Percentiles rank a stretch among this genome's conserved stretches.
These are phyloP conservation scores for Kwoniella heveanensis DNA, from an alignment of 768 basidiomycete genomes.

Conservation along the genomic window DNA sequence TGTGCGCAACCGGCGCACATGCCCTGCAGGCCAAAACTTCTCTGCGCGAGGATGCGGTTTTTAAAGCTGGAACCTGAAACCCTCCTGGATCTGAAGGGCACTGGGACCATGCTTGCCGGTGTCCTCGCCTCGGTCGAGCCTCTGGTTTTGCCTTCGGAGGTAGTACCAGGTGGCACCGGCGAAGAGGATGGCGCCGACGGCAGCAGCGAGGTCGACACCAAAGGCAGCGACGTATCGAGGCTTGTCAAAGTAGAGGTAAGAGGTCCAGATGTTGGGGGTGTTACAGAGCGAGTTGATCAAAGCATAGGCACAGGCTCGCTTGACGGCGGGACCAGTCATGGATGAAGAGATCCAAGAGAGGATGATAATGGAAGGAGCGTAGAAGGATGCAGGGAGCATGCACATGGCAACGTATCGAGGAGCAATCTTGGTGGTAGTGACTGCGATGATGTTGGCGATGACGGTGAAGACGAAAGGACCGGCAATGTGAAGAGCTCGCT, in stretches of 20 bases:
- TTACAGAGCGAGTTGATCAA: conserved; percentile 49
- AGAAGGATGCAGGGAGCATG: conserved; percentile 49
- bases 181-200: conserved; percentile 40
- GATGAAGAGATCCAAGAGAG: conserved; percentile 51
- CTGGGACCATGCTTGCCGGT: conserved; percentile 44
- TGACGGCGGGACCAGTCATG: conserved; percentile 46
- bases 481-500: conserved; percentile 38
- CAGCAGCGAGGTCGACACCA: conserved; percentile 49
- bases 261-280: conserved; percentile 52
- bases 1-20: not conserved
- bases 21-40: too few species aligned
- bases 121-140: conserved; percentile 45
- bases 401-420: conserved; percentile 54
- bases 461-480: conserved; percentile 12
- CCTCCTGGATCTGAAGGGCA: conserved; percentile 42
- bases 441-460: conserved; percentile 24
- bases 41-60: too few species aligned
- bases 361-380: conserved; percentile 46
- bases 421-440: conserved; percentile 43
- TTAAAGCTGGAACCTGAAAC: conserved; percentile 52
- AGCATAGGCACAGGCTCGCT: conserved; percentile 50
- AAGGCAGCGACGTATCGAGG: conserved; percentile 53
- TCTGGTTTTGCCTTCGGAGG: conserved; percentile 46
- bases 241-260: conserved; percentile 50
- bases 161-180: conserved; percentile 41